Conservation (phyloP, 2,329 filamentous ascomycete genomes). For the Zymoseptoria passerinii region DNA sequence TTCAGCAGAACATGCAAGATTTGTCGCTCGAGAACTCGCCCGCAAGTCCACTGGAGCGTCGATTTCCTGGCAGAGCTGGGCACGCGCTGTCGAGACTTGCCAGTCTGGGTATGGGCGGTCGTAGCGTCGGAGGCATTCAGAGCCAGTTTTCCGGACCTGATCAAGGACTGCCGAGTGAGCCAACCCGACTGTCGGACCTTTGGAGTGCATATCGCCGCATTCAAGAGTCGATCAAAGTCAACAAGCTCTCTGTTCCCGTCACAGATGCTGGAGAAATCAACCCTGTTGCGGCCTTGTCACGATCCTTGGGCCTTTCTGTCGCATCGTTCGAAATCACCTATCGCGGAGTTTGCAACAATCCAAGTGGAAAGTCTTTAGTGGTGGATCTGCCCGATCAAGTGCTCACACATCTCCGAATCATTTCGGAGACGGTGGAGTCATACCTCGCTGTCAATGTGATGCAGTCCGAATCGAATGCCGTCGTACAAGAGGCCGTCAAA, state of each 20-base stretch:
- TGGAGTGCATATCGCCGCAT: slow-evolving; percentile 49
- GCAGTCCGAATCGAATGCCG: slow-evolving; percentile 42
- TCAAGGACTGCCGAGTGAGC: slow-evolving; percentile 1
- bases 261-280: slow-evolving; percentile 14
- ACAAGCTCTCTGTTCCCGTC: slow-evolving; percentile 33
- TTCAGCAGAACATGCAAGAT: slow-evolving; percentile 23
- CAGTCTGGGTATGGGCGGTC: slow-evolving; percentile 5
- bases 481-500: slow-evolving; percentile 18
- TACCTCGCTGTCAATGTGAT: slow-evolving; percentile 72
- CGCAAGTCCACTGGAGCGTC: slow-evolving; percentile 8
- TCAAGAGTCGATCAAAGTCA: slow-evolving; percentile 46
- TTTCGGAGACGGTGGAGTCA: slow-evolving; percentile 80
- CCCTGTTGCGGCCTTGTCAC: slow-evolving; percentile 20
- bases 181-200: slow-evolving; percentile 29
- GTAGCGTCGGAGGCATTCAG: neutral
- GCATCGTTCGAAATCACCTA: slow-evolving; percentile 86
- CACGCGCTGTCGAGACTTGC: slow-evolving; percentile 12
- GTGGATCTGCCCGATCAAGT: slow-evolving; percentile 77
- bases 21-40: slow-evolving; percentile 20
- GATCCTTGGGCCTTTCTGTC: slow-evolving; percentile 70
- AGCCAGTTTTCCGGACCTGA: neutral
- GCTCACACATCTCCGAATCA: slow-evolving; percentile 76
- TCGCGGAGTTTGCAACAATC: slow-evolving; percentile 60
- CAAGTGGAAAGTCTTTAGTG: slow-evolving; percentile 59
- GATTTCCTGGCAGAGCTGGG: slow-evolving; percentile 11